A percentile compares a stretch with the other conserved stretches of the same genome.
Evolutionary conservation across 257 asterid genomes (phyloP).

Genomic region (Nemophila menziesii): DNA sequence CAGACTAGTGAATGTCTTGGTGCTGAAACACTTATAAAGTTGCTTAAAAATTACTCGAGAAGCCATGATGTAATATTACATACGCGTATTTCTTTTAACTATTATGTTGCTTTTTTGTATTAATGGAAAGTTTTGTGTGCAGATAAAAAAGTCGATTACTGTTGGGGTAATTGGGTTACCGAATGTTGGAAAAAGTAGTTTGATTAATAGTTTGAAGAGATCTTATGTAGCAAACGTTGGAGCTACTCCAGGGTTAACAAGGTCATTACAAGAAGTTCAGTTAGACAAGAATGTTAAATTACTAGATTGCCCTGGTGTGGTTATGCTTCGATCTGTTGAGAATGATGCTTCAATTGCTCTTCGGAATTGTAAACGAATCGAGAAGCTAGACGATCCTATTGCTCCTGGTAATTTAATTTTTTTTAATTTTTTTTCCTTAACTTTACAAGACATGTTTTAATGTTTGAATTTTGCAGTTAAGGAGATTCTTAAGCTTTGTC

Average conservation of each 20-base stretch:
- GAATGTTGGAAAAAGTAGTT: constrained; percentile 97
- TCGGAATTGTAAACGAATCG: constrained; percentile 91
- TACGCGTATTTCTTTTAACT: background rate
- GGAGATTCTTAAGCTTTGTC: constrained; percentile 86
- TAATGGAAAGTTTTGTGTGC: constrained; percentile 21
- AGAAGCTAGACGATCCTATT: constrained; percentile 79
- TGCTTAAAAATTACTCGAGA: constrained; percentile 72
- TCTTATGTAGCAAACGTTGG: constrained; percentile 90
- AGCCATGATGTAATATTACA: constrained; percentile 45
- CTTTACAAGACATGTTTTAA: background rate
- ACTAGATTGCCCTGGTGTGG: constrained; percentile 94
- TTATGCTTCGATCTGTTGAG: constrained; percentile 70
- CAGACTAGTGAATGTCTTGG: constrained; percentile 96
- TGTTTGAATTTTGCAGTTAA: constrained; percentile 40
- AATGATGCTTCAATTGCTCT: constrained; percentile 73
- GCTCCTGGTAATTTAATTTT: constrained; percentile 49
- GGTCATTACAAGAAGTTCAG: constrained; percentile 90
- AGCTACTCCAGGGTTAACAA: constrained; percentile 88
- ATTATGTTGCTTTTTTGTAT: background rate
- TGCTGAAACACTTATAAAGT: constrained; percentile 69
- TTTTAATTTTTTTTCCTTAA: background rate
- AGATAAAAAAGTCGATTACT: constrained; percentile 84
- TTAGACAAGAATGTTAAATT: constrained; percentile 76
- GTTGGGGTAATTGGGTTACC: constrained; percentile 93
- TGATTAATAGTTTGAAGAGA: constrained; percentile 83